These are phyloP conservation scores for Opeltia flavorubescens DNA, from an alignment of 495 filamentous ascomycete genomes.

Conservation along the genomic window DNA sequence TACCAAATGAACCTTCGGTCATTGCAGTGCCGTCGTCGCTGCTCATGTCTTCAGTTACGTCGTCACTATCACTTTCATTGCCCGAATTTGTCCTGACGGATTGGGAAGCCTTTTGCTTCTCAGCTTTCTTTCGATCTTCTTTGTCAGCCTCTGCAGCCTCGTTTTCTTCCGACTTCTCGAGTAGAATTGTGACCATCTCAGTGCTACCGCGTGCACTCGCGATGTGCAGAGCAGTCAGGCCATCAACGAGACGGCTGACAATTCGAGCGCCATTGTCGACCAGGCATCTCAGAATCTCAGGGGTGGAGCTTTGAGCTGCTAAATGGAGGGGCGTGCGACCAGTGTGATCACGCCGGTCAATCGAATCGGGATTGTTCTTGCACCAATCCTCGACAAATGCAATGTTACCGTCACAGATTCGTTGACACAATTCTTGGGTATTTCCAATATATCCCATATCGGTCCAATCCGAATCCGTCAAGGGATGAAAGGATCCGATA, in stretches of 20 bases:
- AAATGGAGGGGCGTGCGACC: conserved; percentile 69
- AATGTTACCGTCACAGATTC: conserved; percentile 56
- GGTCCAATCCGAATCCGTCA: conserved; percentile 59
- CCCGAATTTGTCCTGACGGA: conserved; percentile 10
- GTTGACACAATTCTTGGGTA: conserved; percentile 55
- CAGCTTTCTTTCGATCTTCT: conserved; percentile 32
- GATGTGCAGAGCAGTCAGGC: conserved; percentile 63
- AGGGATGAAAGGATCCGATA: conserved; percentile 60
- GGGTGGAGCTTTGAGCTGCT: conserved; percentile 49
- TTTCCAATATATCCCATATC: conserved; percentile 61
- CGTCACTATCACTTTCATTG: conserved; percentile 22
- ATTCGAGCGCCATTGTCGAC: conserved; percentile 62
- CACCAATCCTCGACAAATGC: conserved; percentile 56
- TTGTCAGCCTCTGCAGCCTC: conserved; percentile 50
- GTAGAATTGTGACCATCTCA: conserved; percentile 54
- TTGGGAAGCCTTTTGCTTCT: conserved; percentile 6
- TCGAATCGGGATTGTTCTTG: conserved; percentile 40
- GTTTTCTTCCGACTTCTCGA: conserved; percentile 55
- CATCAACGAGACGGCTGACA: conserved; percentile 58
- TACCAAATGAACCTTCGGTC: conserved; percentile 46
- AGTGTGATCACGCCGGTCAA: conserved; percentile 60
- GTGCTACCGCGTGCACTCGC: conserved; percentile 52
- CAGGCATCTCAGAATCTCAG: conserved; percentile 53
- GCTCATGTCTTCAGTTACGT: conserved; percentile 23
- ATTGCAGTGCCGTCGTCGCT: conserved; percentile 24